Conservation (phyloP, 2,329 filamentous ascomycete species). For the Tolypocladium nubicola region DNA sequence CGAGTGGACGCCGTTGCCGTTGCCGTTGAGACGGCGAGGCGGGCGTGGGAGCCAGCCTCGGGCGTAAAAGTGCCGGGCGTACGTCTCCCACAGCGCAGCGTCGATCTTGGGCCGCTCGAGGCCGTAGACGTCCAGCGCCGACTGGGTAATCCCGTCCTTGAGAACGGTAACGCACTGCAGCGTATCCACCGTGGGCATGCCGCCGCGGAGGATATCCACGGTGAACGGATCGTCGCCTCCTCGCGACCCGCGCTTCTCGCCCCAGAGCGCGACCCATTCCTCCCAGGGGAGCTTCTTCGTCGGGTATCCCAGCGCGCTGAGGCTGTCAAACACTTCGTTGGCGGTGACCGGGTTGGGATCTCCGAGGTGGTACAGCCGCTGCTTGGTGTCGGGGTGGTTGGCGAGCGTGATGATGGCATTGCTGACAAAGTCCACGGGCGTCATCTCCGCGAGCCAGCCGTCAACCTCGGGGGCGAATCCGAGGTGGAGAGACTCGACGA, state of each 20-base stretch:
- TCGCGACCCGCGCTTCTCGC: slow-evolving; percentile 55
- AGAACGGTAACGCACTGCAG: slow-evolving; percentile 62
- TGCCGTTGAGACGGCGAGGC: slow-evolving; percentile 36
- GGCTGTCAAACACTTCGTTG: slow-evolving; percentile 50
- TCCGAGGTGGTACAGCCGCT: slow-evolving; percentile 63
- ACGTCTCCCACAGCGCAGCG: slow-evolving; percentile 60
- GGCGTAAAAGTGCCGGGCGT: slow-evolving; percentile 70
- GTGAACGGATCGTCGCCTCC: slow-evolving; percentile 65
- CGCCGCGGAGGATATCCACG: slow-evolving; percentile 67
- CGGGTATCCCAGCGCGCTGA: slow-evolving; percentile 58
- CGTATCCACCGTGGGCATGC: slow-evolving; percentile 68
- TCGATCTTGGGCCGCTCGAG: slow-evolving; percentile 61
- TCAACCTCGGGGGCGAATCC: slow-evolving; percentile 60
- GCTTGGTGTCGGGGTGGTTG: slow-evolving; percentile 49
- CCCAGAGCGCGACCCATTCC: slow-evolving; percentile 67
- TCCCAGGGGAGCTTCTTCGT: slow-evolving; percentile 58
- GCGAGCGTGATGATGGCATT: slow-evolving; percentile 61
- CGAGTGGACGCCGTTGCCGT: slow-evolving; percentile 13
- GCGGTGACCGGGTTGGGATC: slow-evolving; percentile 62
- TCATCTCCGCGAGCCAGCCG: slow-evolving; percentile 75
- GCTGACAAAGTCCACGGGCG: slow-evolving; percentile 72
- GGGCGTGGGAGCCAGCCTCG: slow-evolving; percentile 63
- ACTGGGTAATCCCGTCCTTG: slow-evolving; percentile 57
- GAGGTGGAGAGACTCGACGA: slow-evolving; percentile 67
- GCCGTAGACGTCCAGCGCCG: slow-evolving; percentile 39